Evolutionary conservation across 192 early-diverging fungal genomes (phyloP).

Genomic region (Umbelopsis sp.): DNA sequence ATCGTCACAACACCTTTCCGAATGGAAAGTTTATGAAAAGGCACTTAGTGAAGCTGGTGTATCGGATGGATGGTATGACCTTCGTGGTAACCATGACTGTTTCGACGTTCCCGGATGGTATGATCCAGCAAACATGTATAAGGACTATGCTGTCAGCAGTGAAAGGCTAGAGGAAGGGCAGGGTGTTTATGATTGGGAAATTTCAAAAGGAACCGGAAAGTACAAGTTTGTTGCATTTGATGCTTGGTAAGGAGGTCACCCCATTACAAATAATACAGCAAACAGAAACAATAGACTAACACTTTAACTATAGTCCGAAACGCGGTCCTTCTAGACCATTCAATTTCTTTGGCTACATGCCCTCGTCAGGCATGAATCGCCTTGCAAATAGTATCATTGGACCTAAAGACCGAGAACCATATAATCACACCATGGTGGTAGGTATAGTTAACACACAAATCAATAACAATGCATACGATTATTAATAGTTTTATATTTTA

Average conservation of each 20-base stretch:
- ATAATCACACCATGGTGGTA: slow-evolving; percentile 72
- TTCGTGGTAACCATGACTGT: slow-evolving; percentile 95
- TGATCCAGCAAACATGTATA: slow-evolving; percentile 64
- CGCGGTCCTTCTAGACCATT: slow-evolving; percentile 78
- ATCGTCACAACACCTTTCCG: slow-evolving; percentile 78
- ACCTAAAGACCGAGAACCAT: slow-evolving; percentile 17
- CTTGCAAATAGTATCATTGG: slow-evolving; percentile 56
- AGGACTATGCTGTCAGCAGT: slow-evolving; percentile 49
- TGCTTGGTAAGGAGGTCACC: slow-evolving; percentile 56
- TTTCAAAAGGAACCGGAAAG: slow-evolving; percentile 68
- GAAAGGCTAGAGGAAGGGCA: slow-evolving; percentile 41
- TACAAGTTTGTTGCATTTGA: slow-evolving; percentile 87
- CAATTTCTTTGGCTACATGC: slow-evolving; percentile 91
- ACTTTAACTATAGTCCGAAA: slow-evolving; percentile 44
- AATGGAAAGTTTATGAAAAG: slow-evolving; percentile 75
- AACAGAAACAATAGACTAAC: neutral
- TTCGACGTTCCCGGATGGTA: slow-evolving; percentile 74
- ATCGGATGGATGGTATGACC: slow-evolving; percentile 72
- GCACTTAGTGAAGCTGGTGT: slow-evolving; percentile 57
- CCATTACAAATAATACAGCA: neutral
- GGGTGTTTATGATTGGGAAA: slow-evolving; percentile 53
- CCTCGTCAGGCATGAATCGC: slow-evolving; percentile 70
- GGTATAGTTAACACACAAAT: slow-evolving; percentile 24
- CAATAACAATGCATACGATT: neutral
- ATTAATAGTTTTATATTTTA: neutral